phyloP scores from a whole-genome alignment of 2,329 filamentous ascomycete species.

The Madurella fahalii region DNA sequence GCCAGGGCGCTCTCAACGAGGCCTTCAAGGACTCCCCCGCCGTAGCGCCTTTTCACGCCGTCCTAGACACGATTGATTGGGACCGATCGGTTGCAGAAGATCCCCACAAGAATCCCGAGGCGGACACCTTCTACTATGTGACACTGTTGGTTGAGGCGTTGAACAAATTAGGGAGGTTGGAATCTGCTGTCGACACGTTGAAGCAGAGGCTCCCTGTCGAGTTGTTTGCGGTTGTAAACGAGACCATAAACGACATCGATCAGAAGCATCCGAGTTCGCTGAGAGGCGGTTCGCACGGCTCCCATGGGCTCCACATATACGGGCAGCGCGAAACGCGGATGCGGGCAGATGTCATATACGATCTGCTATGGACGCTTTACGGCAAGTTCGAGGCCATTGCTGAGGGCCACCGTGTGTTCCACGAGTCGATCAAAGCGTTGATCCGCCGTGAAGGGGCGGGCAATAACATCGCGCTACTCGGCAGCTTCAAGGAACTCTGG shows the following conservation, averaged over 20 bases:
- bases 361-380: constrained; percentile 87
- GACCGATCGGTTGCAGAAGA: constrained; percentile 71
- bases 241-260: constrained; percentile 91
- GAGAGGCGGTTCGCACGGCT: constrained; percentile 50
- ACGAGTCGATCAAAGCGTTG: constrained; percentile 86
- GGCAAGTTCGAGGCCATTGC: constrained; percentile 97
- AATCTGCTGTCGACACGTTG: constrained; percentile 81
- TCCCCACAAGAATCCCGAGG: constrained; percentile 86
- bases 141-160: constrained; percentile 81
- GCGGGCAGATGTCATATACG: constrained; percentile 80
- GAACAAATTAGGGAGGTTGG: constrained; percentile 82
- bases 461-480: constrained; percentile 63
- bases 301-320: constrained; percentile 58
- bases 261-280: constrained; percentile 84
- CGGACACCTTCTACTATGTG: constrained; percentile 93
- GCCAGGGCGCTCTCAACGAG: constrained; percentile 43
- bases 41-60: constrained; percentile 52
- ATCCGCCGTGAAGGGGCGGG: constrained; percentile 72
- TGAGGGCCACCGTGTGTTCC: constrained; percentile 88
- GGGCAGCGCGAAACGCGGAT: constrained; percentile 69
- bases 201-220: constrained; percentile 93
- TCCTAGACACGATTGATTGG: constrained; percentile 59
- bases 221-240: constrained; percentile 87
- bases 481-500: constrained; percentile 95
- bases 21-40: constrained; percentile 44